Conservation (phyloP, 768 basidiomycete species). For the Hericium erinaceus region DNA sequence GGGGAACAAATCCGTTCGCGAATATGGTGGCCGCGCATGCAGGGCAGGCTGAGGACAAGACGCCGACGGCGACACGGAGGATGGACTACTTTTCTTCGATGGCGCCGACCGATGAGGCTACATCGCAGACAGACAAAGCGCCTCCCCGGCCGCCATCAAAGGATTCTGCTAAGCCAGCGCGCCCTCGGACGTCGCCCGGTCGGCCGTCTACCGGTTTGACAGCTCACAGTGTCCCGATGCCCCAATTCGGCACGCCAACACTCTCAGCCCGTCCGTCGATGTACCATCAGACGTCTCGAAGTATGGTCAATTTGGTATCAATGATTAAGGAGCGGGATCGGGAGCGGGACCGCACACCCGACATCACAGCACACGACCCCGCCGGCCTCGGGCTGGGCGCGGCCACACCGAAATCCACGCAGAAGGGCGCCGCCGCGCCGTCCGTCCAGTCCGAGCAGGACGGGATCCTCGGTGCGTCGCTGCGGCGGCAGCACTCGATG, state of each 20-base stretch:
- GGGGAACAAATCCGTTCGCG: conserved; percentile 1
- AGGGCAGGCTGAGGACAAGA: conserved; percentile 3
- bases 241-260: neutral
- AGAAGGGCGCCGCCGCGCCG: neutral
- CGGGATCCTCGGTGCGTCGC: conserved; percentile 23
- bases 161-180: neutral
- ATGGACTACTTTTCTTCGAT: conserved; percentile 24
- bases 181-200: conserved; percentile 1
- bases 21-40: neutral
- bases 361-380: conserved; percentile 1
- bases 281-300: conserved; percentile 12
- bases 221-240: neutral
- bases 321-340: conserved; percentile 2
- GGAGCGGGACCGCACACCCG: neutral
- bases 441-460: neutral
- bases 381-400: neutral
- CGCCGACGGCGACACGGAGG: neutral
- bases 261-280: conserved; percentile 8
- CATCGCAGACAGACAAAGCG: too few relatives aligned
- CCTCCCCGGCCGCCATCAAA: neutral
- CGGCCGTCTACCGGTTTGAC: conserved; percentile 6
- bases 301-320: conserved; percentile 11
- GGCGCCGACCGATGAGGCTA: conserved; percentile 1
- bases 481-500: conserved; percentile 60
- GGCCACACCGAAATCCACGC: neutral